Evolutionary conservation across 495 filamentous ascomycete species (phyloP), one percentile per base, ranked within the genome.

Genomic region (Neurospora sublineolata): DNA sequence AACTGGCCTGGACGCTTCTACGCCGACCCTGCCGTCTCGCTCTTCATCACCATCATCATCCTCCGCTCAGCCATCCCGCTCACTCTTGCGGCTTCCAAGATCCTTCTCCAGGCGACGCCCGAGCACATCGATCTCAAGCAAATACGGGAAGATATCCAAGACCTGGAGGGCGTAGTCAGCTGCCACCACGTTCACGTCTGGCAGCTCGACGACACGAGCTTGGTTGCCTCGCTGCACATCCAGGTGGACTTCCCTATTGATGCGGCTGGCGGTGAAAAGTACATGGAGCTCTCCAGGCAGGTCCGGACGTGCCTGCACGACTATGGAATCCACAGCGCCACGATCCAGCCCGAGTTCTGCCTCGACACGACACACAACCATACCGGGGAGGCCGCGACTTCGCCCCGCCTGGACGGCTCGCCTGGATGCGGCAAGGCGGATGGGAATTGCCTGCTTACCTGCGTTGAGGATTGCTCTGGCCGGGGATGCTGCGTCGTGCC

Each of bases 111-210:
- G 81, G 96, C 94, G 9, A 95, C 94, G 0, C 95, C 95, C 0
- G 89, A 91, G 27, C 91, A 92, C 36, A 89, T 99, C 80, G 89
- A 89, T 71, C 86, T 97, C 70, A 91, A 94, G 72, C 91, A 97
- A 69, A 94, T 99, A 83, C 92, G 94, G 75, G 89, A 92, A 70
- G 95, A 99, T 79, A 97, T 99, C 71, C 86, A 92, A 74, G 81
- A 86, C 30, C 88, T 98, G 16, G 91, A 89, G 0, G 94, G 94
- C 58, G 89, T 99, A 40, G 82, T 93, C 73, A 91, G 90, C 77
- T 95, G 94, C 72, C 95, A 99, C 81, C 94, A 99, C 76, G 85
- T 99, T 12, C 95, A 99, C 79, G 94, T 99, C 72, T 99, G 95
- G 95, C 94, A 97, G 79, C 87, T 99, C 37, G 95, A 90, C 52